Conservation (phyloP, 176 grass and related monocot species). For the Elymus sibiricus region DNA sequence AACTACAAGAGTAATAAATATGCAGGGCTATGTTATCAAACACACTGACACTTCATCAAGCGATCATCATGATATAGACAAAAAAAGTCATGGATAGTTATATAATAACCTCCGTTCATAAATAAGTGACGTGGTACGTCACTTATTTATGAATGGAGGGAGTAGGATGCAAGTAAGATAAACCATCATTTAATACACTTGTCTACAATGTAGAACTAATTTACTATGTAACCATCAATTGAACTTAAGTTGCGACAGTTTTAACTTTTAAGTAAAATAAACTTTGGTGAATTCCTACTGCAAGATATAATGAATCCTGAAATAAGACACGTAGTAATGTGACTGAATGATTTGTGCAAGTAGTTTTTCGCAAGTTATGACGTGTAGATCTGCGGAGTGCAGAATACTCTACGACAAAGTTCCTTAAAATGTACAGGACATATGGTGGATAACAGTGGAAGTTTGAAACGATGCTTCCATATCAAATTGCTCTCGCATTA, state of each 20-base stretch:
- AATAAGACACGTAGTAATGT: neutral
- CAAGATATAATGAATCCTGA: neutral
- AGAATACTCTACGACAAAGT: neutral
- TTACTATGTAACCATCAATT: neutral
- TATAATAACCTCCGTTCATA: too few species aligned
- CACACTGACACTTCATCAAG: neutral
- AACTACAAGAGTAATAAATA: slow-evolving; percentile 48
- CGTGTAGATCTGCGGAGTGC: neutral
- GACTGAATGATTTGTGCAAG: neutral
- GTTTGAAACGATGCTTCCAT: neutral
- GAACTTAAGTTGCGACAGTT: neutral
- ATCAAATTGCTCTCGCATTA: neutral
- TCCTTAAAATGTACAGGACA: neutral
- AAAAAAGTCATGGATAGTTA: neutral
- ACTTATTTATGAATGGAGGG: too few species aligned
- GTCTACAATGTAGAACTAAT: neutral
- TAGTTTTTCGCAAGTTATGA: neutral
- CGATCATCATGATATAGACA: neutral
- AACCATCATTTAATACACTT: neutral
- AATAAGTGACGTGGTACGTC: too few species aligned
- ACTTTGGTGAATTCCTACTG: neutral
- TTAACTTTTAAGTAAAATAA: neutral
- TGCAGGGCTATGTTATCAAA: neutral
- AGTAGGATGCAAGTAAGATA: neutral
- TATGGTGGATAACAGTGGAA: neutral